Evolutionary conservation across 2,329 filamentous ascomycete species (phyloP).

Genomic region (Aspergillus phoenicis): DNA sequence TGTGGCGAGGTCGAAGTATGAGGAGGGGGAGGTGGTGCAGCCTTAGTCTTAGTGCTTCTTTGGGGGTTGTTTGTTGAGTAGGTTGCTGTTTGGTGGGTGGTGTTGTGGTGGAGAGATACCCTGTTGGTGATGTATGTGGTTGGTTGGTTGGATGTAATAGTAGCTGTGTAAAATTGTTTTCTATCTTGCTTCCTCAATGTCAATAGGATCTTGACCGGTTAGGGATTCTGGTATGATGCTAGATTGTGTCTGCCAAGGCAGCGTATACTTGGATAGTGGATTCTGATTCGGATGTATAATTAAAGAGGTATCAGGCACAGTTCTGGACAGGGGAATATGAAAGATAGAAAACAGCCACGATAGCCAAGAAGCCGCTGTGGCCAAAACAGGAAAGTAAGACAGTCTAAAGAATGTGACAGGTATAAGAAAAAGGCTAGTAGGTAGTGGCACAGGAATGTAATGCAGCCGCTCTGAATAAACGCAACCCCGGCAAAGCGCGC

Average conservation of each 20-base stretch:
- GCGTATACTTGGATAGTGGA: too few relatives aligned
- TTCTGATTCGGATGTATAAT: too few relatives aligned
- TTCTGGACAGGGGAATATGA: background rate
- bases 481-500: background rate
- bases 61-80: too few relatives aligned
- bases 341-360: background rate
- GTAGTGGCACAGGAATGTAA: background rate
- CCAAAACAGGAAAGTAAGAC: background rate
- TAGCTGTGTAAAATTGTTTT: background rate
- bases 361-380: background rate
- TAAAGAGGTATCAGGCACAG: background rate
- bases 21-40: constrained; percentile 47
- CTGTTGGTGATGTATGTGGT: background rate
- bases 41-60: constrained; percentile 32
- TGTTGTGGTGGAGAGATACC: background rate
- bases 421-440: background rate
- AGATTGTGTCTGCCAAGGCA: too few relatives aligned
- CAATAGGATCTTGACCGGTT: background rate
- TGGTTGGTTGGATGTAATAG: too few relatives aligned
- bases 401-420: background rate
- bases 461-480: background rate
- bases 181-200: background rate
- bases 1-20: constrained; percentile 62
- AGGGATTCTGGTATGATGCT: too few relatives aligned
- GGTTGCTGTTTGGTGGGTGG: background rate